Base-by-base conservation (phyloP, 352 stramenopile species). In the Globisporangium radiosum region DNA sequence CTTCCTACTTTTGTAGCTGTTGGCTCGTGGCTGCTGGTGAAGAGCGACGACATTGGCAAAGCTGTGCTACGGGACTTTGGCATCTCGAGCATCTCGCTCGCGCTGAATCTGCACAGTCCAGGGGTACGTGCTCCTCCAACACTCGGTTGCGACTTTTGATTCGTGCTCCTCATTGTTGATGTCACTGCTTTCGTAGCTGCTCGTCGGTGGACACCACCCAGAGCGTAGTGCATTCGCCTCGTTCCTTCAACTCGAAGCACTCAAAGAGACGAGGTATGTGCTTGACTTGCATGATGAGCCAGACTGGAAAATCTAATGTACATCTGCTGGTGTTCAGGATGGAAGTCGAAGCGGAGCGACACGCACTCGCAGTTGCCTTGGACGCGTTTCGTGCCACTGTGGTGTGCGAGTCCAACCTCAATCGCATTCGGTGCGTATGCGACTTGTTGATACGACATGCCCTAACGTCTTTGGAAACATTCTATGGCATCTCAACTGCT, bases 91-190 rank as follows among this genome's bases (percentile, higher is more conserved):
- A 50, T 68, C 36, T 59, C 62, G 10, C 55, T 47, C n/a, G 40
- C 38, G 33, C 57, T 64, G 8, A 68, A 68, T 44, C 33, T 66
- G 47, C 62, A 68, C 62, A 66, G 57, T 60, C 17, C 44, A 17
- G 62, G 58, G 0, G 62, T 68, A 62, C 33, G 59, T 45, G 5
- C 8, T 10, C 15, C 25, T 33, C 25, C 25, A 33, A 33, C 25
- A 33, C 25, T 33, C 25, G 25, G 2, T 2, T 33, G 25, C 25
- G 25, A 33, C 25, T 33, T 2, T 33, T 33, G 25, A 33, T 33
- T 33, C 25, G 25, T 33, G 25, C 25, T 33, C 25, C 25, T 33
- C 25, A 33, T 50, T n/a, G 4, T 9, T 39, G 51, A 25, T 11
- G n/a, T 53, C 13, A 17, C 11, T 59, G 19, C n/a, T 54, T 9